phyloP scores from a whole-genome alignment of 257 asterid species.

The Oldenlandia corymbosa region DNA sequence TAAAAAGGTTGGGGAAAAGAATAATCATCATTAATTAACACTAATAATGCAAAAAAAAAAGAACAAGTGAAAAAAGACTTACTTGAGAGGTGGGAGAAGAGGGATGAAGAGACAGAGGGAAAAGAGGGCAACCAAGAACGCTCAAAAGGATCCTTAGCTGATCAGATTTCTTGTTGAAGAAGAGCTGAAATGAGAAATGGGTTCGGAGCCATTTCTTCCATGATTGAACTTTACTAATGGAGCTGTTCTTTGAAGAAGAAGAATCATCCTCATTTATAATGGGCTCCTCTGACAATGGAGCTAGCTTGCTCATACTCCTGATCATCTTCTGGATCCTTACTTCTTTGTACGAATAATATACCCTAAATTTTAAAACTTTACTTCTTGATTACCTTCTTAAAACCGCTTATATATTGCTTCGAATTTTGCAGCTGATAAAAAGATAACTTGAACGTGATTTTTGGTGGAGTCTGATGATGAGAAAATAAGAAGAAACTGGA shows the following conservation, averaged over 20 bases:
- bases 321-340: not conserved
- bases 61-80: slow-evolving; percentile 11
- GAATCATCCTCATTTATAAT: slow-evolving; percentile 46
- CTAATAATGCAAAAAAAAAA: not conserved
- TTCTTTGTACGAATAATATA: no score
- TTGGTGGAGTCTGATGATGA: no score
- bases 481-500: no score
- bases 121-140: slow-evolving; percentile 82
- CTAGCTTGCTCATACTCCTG: slow-evolving; percentile 50
- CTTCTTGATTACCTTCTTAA: no score
- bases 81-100: slow-evolving; percentile 41
- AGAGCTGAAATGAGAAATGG: slow-evolving; percentile 49
- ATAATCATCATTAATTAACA: no score
- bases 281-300: slow-evolving; percentile 71
- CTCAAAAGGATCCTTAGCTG: slow-evolving; percentile 58
- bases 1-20: no score
- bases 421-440: no score
- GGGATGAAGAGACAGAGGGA: slow-evolving; percentile 46
- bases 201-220: slow-evolving; percentile 61
- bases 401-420: no score
- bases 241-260: slow-evolving; percentile 10
- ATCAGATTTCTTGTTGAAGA: slow-evolving; percentile 60
- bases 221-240: slow-evolving; percentile 32
- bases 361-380: no score
- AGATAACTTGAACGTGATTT: no score